Conservation (phyloP, 352 stramenopile species). For the Globisporangium polare region DNA sequence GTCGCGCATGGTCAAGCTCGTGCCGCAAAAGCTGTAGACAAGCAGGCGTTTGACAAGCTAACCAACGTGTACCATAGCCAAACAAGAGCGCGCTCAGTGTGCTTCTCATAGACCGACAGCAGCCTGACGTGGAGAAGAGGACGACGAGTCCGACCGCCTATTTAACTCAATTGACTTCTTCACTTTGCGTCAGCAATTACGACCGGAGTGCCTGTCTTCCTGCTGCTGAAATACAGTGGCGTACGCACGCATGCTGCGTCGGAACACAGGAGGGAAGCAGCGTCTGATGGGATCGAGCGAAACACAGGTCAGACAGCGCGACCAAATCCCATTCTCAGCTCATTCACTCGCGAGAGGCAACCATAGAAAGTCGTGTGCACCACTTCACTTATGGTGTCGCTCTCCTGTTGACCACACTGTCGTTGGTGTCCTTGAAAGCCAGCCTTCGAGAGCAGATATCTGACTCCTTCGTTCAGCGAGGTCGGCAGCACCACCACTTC, state of each 20-base stretch:
- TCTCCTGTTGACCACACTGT: neutral
- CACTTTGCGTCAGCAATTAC: neutral
- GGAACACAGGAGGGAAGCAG: too few relatives aligned
- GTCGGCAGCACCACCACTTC: too few relatives aligned
- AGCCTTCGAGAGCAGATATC: too few relatives aligned
- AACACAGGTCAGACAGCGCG: neutral
- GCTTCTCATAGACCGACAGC: neutral
- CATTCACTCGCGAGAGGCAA: neutral
- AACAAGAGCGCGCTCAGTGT: neutral
- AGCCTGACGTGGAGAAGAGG: neutral
- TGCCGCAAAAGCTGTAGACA: conserved; percentile 35
- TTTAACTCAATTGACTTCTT: neutral
- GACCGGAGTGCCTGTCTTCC: too few relatives aligned
- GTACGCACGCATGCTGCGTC: too few relatives aligned
- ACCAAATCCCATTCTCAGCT: too few relatives aligned
- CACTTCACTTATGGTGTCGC: neutral
- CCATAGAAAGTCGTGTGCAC: neutral
- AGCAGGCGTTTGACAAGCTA: neutral
- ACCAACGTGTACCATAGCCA: conserved; percentile 1
- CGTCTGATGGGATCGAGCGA: too few relatives aligned
- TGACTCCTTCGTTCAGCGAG: too few relatives aligned
- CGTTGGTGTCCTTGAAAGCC: neutral
- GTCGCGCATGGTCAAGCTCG: conserved; percentile 47
- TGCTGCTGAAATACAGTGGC: too few relatives aligned
- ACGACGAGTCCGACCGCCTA: neutral